Conservation (phyloP, 2,329 filamentous ascomycete genomes). For the Blumeriella jaapii region DNA sequence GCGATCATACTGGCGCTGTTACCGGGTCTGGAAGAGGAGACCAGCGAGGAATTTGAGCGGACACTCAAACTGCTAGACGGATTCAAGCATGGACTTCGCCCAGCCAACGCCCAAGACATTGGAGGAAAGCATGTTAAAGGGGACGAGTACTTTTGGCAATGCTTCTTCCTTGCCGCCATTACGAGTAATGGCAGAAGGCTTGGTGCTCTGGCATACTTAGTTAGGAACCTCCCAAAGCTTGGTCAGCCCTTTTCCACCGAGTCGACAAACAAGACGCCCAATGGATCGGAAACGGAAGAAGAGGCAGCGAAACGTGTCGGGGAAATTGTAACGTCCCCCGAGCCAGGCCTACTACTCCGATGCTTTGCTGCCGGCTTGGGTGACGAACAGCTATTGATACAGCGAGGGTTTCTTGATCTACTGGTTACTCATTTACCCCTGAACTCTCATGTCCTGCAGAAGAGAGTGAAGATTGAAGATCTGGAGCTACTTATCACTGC, state of each 20-base stretch:
- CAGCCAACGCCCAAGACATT: slow-evolving; percentile 38
- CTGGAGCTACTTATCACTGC: slow-evolving; percentile 72
- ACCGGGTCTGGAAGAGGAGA: slow-evolving; percentile 89
- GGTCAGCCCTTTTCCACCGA: slow-evolving; percentile 32
- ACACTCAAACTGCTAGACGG: slow-evolving; percentile 69
- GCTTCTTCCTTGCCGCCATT: slow-evolving; percentile 85
- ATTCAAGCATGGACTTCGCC: slow-evolving; percentile 58
- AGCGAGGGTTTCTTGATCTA: slow-evolving; percentile 86
- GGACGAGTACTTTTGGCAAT: slow-evolving; percentile 96
- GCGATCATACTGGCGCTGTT: slow-evolving; percentile 80
- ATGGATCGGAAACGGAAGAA: slow-evolving; percentile 20
- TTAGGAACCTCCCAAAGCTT: slow-evolving; percentile 65
- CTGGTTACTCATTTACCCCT: slow-evolving; percentile 84
- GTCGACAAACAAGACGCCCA: slow-evolving; percentile 21
- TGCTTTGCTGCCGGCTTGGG: slow-evolving; percentile 84
- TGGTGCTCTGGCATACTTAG: slow-evolving; percentile 78
- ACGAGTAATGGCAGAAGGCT: slow-evolving; percentile 76
- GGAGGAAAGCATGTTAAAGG: slow-evolving; percentile 45
- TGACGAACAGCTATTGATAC: slow-evolving; percentile 83
- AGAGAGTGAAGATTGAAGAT: slow-evolving; percentile 60
- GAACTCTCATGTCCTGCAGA: slow-evolving; percentile 69
- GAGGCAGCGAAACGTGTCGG: slow-evolving; percentile 40
- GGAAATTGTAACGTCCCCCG: slow-evolving; percentile 69
- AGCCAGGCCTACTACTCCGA: slow-evolving; percentile 79
- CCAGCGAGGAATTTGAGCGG: slow-evolving; percentile 90